A percentile compares a stretch with the other conserved stretches of the same genome.
Conservation (phyloP, 176 grass and related monocot genomes). For the Oryza officinalis region DNA sequence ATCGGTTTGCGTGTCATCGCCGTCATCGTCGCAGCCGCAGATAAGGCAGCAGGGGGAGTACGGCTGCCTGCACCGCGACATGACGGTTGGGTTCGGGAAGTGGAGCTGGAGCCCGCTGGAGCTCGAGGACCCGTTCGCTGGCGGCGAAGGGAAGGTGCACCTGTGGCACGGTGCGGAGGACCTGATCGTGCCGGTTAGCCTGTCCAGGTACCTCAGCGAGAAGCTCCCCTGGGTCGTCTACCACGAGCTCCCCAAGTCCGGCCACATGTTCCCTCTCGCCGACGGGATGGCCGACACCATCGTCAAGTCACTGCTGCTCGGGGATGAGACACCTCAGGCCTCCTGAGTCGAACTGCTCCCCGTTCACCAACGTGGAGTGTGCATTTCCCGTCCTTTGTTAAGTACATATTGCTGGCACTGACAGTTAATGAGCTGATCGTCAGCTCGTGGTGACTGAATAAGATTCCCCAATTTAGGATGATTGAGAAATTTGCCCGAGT, state of each 20-base stretch:
- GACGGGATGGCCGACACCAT: constrained; percentile 64
- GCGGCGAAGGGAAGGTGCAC: constrained; percentile 56
- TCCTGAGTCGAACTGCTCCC: background rate
- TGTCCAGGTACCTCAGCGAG: constrained; percentile 62
- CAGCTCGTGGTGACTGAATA: background rate
- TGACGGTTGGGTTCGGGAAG: constrained; percentile 71
- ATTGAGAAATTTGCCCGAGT: background rate
- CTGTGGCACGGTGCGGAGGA: constrained; percentile 85
- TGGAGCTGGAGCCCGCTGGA: constrained; percentile 73
- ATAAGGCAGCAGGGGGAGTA: constrained; percentile 66
- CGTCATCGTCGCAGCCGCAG: constrained; percentile 35
- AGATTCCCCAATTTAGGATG: background rate
- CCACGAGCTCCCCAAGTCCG: constrained; percentile 66
- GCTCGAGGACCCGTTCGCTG: constrained; percentile 66
- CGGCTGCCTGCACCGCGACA: constrained; percentile 68
- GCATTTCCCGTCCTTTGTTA: background rate
- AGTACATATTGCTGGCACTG: background rate
- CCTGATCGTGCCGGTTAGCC: constrained; percentile 48
- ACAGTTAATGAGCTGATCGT: background rate
- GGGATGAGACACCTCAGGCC: constrained; percentile 18
- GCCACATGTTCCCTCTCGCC: constrained; percentile 61
- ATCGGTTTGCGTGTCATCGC: background rate
- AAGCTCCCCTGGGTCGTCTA: constrained; percentile 71
- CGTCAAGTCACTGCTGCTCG: constrained; percentile 53
- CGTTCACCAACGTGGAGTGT: background rate